These are phyloP conservation scores for Madurella fahalii DNA, from an alignment of 2,329 filamentous ascomycete genomes.

Conservation along the genomic window DNA sequence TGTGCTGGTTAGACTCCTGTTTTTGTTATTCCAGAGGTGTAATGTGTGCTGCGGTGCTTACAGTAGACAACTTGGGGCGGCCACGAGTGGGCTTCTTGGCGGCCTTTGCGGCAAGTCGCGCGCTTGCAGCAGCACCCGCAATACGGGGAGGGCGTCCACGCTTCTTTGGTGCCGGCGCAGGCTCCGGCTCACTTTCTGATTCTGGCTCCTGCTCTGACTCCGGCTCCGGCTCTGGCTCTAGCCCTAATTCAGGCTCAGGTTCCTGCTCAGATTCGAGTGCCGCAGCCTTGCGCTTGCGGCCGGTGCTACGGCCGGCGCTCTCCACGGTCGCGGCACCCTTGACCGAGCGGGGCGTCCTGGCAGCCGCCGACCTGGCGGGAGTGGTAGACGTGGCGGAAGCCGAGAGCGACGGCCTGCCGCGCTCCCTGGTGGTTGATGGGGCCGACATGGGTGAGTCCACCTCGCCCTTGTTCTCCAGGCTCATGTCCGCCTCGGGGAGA, in stretches of 20 bases:
- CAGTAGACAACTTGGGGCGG: conserved; percentile 16
- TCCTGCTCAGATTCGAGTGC: conserved; percentile 14
- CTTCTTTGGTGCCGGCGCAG: conserved; percentile 18
- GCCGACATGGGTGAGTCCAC: background rate
- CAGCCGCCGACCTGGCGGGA: conserved; percentile 12
- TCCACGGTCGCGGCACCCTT: conserved; percentile 17
- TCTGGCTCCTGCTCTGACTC: conserved; percentile 11
- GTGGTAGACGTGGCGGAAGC: conserved; percentile 21
- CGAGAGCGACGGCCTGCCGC: conserved; percentile 23
- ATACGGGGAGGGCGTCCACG: conserved; percentile 21
- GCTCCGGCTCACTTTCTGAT: conserved; percentile 7
- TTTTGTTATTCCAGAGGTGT: too few species aligned
- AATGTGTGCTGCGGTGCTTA: conserved; percentile 6
- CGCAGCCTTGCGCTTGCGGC: conserved; percentile 29
- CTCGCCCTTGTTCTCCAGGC: conserved; percentile 4
- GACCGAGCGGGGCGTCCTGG: conserved; percentile 14
- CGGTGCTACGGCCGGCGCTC: conserved; percentile 16
- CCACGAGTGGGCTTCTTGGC: conserved; percentile 22
- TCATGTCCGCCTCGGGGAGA: conserved; percentile 16
- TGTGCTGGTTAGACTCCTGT: conserved; percentile 1
- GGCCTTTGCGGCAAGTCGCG: conserved; percentile 22
- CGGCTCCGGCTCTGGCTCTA: conserved; percentile 9
- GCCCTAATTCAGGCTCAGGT: background rate
- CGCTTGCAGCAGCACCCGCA: conserved; percentile 19
- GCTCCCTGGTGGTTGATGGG: conserved; percentile 21